These are phyloP conservation scores for Vitis vinifera DNA, from an alignment of 164 flowering plant species.

Conservation along the genomic window DNA sequence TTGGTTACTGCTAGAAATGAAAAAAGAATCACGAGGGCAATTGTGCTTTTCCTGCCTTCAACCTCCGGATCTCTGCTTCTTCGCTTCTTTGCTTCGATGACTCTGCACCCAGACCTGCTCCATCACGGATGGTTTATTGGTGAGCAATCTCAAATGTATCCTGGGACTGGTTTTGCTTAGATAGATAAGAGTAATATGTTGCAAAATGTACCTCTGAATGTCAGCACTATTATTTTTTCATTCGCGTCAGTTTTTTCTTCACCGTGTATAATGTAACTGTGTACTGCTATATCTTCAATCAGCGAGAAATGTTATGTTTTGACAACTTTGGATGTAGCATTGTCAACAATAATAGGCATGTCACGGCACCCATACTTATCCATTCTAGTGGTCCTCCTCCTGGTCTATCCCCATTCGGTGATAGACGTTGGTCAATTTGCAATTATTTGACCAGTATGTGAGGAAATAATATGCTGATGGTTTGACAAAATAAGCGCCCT, in stretches of 20 bases:
- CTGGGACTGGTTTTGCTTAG: not conserved
- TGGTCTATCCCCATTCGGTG: not conserved
- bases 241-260: not conserved
- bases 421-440: not conserved
- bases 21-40: not conserved
- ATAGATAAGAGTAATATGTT: not conserved
- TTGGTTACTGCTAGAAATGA: not conserved
- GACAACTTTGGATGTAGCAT: no score
- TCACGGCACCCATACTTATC: no score
- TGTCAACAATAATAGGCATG: not conserved
- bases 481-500: not conserved
- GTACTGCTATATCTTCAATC: not conserved
- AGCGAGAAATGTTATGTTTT: not conserved
- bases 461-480: not conserved
- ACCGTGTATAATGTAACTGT: not conserved
- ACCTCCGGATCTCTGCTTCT: not conserved
- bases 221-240: not conserved
- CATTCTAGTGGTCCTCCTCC: no score
- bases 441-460: not conserved
- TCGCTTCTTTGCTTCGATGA: not conserved
- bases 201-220: not conserved
- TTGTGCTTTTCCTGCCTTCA: not conserved
- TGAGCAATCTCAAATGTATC: not conserved
- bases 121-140: not conserved
- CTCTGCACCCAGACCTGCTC: not conserved